phyloP scores from a whole-genome alignment of 2,329 filamentous ascomycete genomes.

The Apiospora malaysiana region DNA sequence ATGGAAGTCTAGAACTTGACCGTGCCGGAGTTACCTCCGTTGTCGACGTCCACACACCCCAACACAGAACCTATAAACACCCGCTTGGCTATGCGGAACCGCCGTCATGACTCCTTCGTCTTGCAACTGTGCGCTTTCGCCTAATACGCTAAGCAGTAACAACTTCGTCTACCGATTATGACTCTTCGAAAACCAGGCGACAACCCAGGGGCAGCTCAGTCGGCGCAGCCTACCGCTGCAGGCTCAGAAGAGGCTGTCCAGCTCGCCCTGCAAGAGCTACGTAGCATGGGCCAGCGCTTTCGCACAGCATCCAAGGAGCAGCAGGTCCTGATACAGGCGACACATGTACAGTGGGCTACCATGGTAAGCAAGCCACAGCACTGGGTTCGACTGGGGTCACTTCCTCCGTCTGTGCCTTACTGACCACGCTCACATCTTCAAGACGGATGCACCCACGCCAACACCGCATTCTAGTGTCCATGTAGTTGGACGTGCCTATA shows the following conservation, averaged over 20 bases:
- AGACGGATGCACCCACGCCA: not conserved
- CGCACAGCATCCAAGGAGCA: conserved; percentile 9
- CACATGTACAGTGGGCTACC: conserved; percentile 10
- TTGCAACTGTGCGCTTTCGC: not conserved
- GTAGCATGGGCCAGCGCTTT: conserved; percentile 3
- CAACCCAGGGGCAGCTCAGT: too few relatives aligned
- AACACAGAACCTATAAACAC: not conserved
- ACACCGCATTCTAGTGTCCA: not conserved
- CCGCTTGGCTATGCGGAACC: not conserved
- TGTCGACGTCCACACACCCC: not conserved
- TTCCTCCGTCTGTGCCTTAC: not conserved
- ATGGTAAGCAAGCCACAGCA: conserved; percentile 14
- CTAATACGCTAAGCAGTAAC: not conserved
- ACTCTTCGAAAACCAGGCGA: not conserved
- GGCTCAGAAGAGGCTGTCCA: not conserved
- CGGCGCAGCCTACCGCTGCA: not conserved
- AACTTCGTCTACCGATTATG: not conserved
- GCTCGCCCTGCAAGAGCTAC: not conserved
- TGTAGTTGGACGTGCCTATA: not conserved
- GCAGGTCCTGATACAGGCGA: conserved; percentile 8
- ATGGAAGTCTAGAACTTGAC: not conserved
- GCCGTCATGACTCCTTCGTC: not conserved
- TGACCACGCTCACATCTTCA: not conserved
- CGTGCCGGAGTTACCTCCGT: not conserved
- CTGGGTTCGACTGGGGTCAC: not conserved